These are phyloP conservation scores for Lasiodiplodia hormozganensis DNA, from an alignment of 2,329 filamentous ascomycete species.

Conservation along the genomic window DNA sequence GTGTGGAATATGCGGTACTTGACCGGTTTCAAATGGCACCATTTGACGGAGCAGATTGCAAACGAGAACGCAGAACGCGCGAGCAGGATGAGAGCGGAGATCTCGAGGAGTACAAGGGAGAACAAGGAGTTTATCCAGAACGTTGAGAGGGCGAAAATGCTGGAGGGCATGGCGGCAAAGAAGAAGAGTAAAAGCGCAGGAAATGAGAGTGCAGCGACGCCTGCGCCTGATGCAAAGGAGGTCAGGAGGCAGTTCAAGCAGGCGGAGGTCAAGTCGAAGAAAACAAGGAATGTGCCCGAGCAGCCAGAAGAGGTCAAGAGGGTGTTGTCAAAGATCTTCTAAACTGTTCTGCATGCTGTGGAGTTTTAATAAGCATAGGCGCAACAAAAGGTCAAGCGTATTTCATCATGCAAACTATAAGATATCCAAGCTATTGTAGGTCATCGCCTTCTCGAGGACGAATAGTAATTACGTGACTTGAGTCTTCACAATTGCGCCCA, in stretches of 20 bases:
- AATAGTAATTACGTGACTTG: not conserved
- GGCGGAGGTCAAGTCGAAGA: slow-evolving; percentile 64
- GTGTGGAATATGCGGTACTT: slow-evolving; percentile 86
- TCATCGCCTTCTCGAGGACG: not conserved
- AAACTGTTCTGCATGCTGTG: not conserved
- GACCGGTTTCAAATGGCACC: slow-evolving; percentile 81
- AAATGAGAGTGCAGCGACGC: slow-evolving; percentile 42
- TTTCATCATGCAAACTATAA: not conserved
- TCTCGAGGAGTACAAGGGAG: slow-evolving; percentile 76
- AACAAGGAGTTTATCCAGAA: slow-evolving; percentile 83
- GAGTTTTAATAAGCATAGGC: slow-evolving; percentile 10
- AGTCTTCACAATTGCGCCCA: slow-evolving; percentile 1
- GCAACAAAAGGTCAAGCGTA: not conserved
- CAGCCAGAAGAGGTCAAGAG: slow-evolving; percentile 36
- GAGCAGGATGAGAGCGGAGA: slow-evolving; percentile 78
- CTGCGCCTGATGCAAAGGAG: slow-evolving; percentile 45
- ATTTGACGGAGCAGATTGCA: slow-evolving; percentile 76
- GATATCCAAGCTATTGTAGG: slow-evolving; percentile 10
- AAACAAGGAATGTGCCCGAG: slow-evolving; percentile 32
- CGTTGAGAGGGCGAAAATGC: slow-evolving; percentile 79
- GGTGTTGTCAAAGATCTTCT: slow-evolving; percentile 49
- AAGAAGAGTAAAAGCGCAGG: slow-evolving; percentile 60
- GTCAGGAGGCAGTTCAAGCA: slow-evolving; percentile 69
- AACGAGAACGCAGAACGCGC: slow-evolving; percentile 81
- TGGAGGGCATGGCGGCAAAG: slow-evolving; percentile 70